Evolutionary conservation across 345 rosid species (phyloP), one percentile per base, ranked within the genome.

Genomic region (Camelina laxa): DNA sequence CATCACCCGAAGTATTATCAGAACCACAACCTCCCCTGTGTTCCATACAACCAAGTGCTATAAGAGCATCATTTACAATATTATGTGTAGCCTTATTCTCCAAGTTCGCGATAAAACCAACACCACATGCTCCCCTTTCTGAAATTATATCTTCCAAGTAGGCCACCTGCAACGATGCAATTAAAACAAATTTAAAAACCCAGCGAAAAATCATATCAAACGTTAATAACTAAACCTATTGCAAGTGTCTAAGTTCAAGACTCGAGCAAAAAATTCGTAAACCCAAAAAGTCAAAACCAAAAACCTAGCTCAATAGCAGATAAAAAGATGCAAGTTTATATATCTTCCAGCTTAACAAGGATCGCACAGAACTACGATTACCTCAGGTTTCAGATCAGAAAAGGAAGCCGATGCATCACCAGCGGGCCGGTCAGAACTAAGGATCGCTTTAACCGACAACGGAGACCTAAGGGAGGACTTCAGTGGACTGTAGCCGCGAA

Each of bases 11-110:
- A 80, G 84, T 90, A 81, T 92, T 90, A 80, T 95, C 99, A 72
- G 97, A 97, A 75, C 99, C 97, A 82, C 99, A 95, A 56, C 99
- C 97, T 21, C 99, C 99, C 67, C 99, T 96, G 76, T 95, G 99
- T 79, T 95, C 97, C 99, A 95, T 95, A 82, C 99, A 95, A 66
- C 97, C 91, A 78, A 95, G 97, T 70, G 97, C 97, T 48, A 80
- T 75, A 63, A 95, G 84, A 58, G 97, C 97, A 86, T 95, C 93
- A 65, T 81, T 78, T 45, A 90, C 83, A 56, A 88, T 85, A 72
- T 76, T 80, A 84, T 89, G 91, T n/a, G 97, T 90, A 73, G 93
- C 86, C 72, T 80, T 90, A 65, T 90, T 95, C 64, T 92, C 96
- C 77, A 95, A 78, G 73, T 90, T 83, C 8, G 99, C 97, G 73